Evolutionary conservation across 73 alveolate species (phyloP).

Genomic region (Uronychia setigera): DNA sequence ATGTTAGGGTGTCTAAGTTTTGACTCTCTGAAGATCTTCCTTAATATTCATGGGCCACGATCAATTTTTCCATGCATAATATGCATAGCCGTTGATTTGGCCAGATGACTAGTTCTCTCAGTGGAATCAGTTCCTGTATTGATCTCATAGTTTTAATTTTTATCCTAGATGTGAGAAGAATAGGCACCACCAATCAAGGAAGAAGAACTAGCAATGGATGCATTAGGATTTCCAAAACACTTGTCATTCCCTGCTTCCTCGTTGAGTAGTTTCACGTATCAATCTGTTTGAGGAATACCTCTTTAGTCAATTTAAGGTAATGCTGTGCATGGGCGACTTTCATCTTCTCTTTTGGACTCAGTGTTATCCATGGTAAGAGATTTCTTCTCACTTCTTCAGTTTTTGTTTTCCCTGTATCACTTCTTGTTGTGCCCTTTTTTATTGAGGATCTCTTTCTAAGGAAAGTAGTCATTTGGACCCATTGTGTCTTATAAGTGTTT

Average conservation of each 20-base stretch:
- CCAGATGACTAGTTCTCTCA: not conserved
- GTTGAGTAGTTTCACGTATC: not conserved
- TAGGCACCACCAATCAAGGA: too few relatives aligned
- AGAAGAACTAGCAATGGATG: too few relatives aligned
- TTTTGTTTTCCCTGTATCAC: not conserved
- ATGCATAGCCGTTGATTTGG: not conserved
- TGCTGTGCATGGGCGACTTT: not conserved
- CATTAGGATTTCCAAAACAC: too few relatives aligned
- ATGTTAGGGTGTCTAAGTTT: not conserved
- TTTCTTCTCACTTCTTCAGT: not conserved
- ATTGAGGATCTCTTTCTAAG: not conserved
- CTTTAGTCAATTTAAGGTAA: not conserved
- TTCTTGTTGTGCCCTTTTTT: not conserved
- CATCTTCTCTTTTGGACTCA: not conserved
- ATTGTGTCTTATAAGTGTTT: not conserved
- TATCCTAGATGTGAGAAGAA: too few relatives aligned
- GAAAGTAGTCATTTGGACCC: not conserved
- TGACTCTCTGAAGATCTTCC: conserved; percentile 1
- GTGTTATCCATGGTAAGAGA: not conserved
- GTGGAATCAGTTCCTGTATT: conserved; percentile 1
- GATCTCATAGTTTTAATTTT: too few relatives aligned
- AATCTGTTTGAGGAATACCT: not conserved
- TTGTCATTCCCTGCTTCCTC: conserved; percentile 7
- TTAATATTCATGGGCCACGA: not conserved
- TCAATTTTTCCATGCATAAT: not conserved